These are phyloP conservation scores for Aquilaria yunnanensis DNA, from an alignment of 345 rosid genomes.

Conservation along the genomic window DNA sequence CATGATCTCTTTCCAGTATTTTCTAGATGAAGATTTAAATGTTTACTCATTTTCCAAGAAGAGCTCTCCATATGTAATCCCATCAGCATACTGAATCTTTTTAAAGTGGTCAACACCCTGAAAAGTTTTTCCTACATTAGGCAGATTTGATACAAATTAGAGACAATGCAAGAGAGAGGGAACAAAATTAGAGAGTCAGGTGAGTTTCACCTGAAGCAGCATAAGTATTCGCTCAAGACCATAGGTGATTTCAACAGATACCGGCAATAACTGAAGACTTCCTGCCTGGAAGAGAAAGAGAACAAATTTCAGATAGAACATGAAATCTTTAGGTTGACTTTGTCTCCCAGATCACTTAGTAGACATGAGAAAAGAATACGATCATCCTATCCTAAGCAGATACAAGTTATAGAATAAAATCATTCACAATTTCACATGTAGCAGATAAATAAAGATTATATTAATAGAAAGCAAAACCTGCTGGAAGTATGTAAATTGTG, in stretches of 20 bases:
- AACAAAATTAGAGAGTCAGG: constrained; percentile 7
- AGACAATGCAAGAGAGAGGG: constrained; percentile 4
- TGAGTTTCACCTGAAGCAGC: constrained; percentile 79
- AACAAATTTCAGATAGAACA: constrained; percentile 1
- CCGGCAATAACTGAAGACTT: constrained; percentile 83
- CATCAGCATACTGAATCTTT: constrained; percentile 85
- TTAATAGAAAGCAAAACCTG: constrained; percentile 48
- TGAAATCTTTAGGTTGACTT: constrained; percentile 2
- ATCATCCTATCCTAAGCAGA: background rate
- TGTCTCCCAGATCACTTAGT: background rate
- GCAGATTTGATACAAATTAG: constrained; percentile 12
- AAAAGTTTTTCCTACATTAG: constrained; percentile 21
- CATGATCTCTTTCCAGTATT: too few species aligned
- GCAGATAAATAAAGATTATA: constrained; percentile 1
- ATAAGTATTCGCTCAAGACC: constrained; percentile 97
- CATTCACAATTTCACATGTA: background rate
- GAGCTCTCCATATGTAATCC: constrained; percentile 93
- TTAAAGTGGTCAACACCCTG: constrained; percentile 99
- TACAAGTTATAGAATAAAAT: background rate
- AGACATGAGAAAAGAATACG: background rate
- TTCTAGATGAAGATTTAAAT: background rate
- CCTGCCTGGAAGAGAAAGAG: constrained; percentile 54
- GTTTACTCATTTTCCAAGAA: constrained; percentile 92
- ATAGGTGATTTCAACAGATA: constrained; percentile 96
- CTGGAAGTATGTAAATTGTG: constrained; percentile 97